phyloP scores from a whole-genome alignment of 495 filamentous ascomycete species.

The Aspergillus heteromorphus region DNA sequence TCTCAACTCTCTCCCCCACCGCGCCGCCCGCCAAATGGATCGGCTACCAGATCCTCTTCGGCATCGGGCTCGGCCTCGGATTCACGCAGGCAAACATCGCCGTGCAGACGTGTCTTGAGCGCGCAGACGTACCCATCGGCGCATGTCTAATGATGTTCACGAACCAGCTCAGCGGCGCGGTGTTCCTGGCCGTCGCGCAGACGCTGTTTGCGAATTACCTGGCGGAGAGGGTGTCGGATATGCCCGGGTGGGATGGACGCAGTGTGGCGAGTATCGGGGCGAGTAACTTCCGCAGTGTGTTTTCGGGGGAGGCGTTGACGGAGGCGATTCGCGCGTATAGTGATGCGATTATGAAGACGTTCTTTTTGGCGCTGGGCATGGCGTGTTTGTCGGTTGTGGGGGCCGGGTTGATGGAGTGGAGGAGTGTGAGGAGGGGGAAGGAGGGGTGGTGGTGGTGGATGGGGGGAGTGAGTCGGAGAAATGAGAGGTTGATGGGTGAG shows the following conservation, averaged over 20 bases:
- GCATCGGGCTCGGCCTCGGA: slow-evolving; percentile 25
- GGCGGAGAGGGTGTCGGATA: slow-evolving; percentile 24
- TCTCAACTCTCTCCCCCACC: slow-evolving; percentile 22
- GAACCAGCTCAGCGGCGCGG: slow-evolving; percentile 34
- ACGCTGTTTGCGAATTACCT: slow-evolving; percentile 41
- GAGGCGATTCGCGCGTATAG: slow-evolving; percentile 49
- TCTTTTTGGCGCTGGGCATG: not conserved
- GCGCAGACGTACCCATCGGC: slow-evolving; percentile 17
- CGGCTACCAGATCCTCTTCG: slow-evolving; percentile 36
- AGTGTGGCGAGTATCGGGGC: slow-evolving; percentile 46
- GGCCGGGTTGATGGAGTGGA: not conserved
- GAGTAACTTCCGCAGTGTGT: slow-evolving; percentile 41
- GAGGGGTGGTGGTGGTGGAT: no score
- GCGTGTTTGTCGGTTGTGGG: not conserved
- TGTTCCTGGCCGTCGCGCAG: slow-evolving; percentile 44
- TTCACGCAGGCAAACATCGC: slow-evolving; percentile 30
- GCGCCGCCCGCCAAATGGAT: slow-evolving; percentile 28
- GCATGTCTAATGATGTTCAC: slow-evolving; percentile 20
- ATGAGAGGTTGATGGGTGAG: no score
- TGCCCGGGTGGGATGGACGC: slow-evolving; percentile 37
- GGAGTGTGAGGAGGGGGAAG: not conserved
- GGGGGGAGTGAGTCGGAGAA: no score
- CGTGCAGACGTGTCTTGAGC: slow-evolving; percentile 21
- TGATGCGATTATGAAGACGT: slow-evolving; percentile 41
- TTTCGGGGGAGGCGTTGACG: slow-evolving; percentile 23